These are phyloP conservation scores for Avena sativa DNA, from an alignment of 176 grass and related monocot genomes.

Conservation along the genomic window DNA sequence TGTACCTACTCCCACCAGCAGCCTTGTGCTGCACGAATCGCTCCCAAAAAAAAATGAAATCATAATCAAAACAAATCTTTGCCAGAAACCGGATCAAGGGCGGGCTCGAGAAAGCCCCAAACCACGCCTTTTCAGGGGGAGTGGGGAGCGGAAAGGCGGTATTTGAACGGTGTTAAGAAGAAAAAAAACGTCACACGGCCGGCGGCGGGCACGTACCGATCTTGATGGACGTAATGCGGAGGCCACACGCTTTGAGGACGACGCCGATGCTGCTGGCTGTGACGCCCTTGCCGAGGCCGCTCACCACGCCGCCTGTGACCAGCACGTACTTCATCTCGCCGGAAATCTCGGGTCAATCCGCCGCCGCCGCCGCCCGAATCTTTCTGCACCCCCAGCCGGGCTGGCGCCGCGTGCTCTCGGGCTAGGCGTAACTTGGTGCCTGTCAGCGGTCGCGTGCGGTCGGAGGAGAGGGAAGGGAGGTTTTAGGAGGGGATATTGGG, in stretches of 20 bases:
- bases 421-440: not conserved
- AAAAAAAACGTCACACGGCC: not conserved
- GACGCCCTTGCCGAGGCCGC: slow-evolving; percentile 72
- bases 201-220: slow-evolving; percentile 56
- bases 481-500: slow-evolving; percentile 31
- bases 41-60: slow-evolving; percentile 25
- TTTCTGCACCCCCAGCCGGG: slow-evolving; percentile 10
- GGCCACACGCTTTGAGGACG: slow-evolving; percentile 69
- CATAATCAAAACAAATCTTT: slow-evolving; percentile 38
- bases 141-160: not conserved
- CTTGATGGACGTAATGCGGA: slow-evolving; percentile 77
- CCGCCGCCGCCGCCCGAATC: slow-evolving; percentile 21
- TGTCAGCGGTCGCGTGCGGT: not conserved
- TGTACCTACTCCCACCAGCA: slow-evolving; percentile 43
- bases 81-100: slow-evolving; percentile 46
- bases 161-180: not conserved
- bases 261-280: slow-evolving; percentile 75
- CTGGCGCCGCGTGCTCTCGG: not conserved
- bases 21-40: slow-evolving; percentile 38
- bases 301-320: slow-evolving; percentile 71
- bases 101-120: not conserved
- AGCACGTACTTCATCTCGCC: slow-evolving; percentile 73
- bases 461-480: not conserved
- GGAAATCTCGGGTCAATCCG: slow-evolving; percentile 32
- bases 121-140: not conserved